Evolutionary conservation across 2,329 filamentous ascomycete genomes (phyloP).

Genomic region (Exophiala aquamarina): DNA sequence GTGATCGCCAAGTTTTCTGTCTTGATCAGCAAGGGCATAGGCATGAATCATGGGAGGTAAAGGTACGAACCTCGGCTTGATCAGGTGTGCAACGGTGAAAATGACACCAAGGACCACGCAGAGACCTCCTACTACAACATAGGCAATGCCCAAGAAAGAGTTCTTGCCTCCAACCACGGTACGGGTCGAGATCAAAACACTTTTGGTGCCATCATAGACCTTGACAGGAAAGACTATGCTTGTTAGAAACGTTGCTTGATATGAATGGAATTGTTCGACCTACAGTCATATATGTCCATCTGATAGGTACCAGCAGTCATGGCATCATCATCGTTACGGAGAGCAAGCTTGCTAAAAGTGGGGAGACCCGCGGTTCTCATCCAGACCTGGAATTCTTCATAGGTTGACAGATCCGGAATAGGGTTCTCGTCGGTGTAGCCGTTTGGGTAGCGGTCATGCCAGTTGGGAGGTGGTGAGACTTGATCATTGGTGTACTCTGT

Average conservation of each 20-base stretch:
- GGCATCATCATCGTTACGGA: constrained; percentile 70
- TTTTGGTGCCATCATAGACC: constrained; percentile 49
- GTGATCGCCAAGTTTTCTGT: constrained; percentile 93
- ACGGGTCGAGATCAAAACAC: constrained; percentile 68
- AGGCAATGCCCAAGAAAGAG: constrained; percentile 93
- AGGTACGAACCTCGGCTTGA: constrained; percentile 74
- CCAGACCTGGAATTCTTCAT: constrained; percentile 94
- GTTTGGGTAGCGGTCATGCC: constrained; percentile 68
- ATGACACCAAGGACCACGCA: constrained; percentile 85
- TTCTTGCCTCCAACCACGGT: constrained; percentile 93
- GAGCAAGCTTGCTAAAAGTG: constrained; percentile 89
- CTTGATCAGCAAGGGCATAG: constrained; percentile 12
- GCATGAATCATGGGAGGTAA: neutral
- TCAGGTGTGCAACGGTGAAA: constrained; percentile 86
- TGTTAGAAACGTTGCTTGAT: constrained; percentile 4
- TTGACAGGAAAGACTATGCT: constrained; percentile 73
- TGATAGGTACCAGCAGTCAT: constrained; percentile 74
- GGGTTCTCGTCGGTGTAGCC: constrained; percentile 65
- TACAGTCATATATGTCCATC: constrained; percentile 76
- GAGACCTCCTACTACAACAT: constrained; percentile 88
- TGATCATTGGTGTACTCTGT: constrained; percentile 65
- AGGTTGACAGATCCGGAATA: constrained; percentile 70
- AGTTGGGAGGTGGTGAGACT: constrained; percentile 83
- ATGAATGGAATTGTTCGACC: constrained; percentile 35
- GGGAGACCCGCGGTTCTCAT: constrained; percentile 96